These are phyloP conservation scores for Neoboletus subvelutipes DNA, from an alignment of 768 basidiomycete genomes.

Conservation along the genomic window DNA sequence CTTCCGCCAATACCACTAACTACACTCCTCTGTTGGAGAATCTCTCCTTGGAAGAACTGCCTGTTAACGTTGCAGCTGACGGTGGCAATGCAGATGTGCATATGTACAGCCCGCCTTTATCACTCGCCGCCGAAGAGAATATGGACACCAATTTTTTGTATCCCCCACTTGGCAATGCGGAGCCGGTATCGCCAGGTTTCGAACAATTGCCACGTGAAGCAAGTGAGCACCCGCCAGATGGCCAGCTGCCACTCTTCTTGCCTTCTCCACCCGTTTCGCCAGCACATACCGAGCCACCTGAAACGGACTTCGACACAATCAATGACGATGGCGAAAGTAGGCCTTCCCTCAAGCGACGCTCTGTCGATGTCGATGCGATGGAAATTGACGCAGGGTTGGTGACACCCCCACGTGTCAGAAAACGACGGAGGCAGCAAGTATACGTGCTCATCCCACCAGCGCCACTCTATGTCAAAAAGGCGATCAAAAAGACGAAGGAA, in stretches of 20 bases:
- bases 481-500: conserved; percentile 20
- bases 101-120: conserved; percentile 21
- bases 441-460: conserved; percentile 33
- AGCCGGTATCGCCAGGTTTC: conserved; percentile 4
- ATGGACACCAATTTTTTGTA: conserved; percentile 9
- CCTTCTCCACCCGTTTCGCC: conserved; percentile 45
- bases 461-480: conserved; percentile 22
- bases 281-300: conserved; percentile 17
- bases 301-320: conserved; percentile 21
- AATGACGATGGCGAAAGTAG: conserved; percentile 3
- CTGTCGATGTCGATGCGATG: conserved; percentile 14
- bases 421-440: conserved; percentile 25
- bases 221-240: conserved; percentile 9
- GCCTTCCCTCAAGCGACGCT: conserved; percentile 23
- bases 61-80: neutral
- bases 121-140: conserved; percentile 10
- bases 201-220: conserved; percentile 13
- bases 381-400: conserved; percentile 1
- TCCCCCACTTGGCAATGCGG: conserved; percentile 2
- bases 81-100: conserved; percentile 17
- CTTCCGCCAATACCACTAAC: conserved; percentile 12
- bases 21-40: conserved; percentile 20
- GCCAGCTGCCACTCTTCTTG: conserved; percentile 45
- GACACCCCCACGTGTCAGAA: conserved; percentile 12
- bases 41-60: conserved; percentile 23